A percentile compares a stretch with the other conserved stretches of the same genome.
Conservation (phyloP, 2,329 filamentous ascomycete species). For the Aspergillus japonicus region DNA sequence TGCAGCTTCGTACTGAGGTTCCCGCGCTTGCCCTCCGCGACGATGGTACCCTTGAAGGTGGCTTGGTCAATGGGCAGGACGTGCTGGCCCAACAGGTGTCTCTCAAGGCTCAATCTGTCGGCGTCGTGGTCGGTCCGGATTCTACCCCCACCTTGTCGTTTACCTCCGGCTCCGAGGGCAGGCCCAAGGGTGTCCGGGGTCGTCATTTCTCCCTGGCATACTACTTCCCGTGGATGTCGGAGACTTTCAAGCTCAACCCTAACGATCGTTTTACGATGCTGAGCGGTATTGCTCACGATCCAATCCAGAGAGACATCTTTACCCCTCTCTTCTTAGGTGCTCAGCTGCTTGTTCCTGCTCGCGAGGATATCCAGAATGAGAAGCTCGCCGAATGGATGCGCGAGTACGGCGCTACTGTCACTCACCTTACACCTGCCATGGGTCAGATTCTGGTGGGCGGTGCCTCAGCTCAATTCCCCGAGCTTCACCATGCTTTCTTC, state of each 20-base stretch:
- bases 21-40: conserved; percentile 71
- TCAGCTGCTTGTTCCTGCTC: conserved; percentile 72
- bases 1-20: conserved; percentile 70
- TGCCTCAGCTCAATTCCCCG: conserved; percentile 72
- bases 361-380: conserved; percentile 84
- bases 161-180: conserved; percentile 71
- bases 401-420: conserved; percentile 70
- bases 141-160: conserved; percentile 73
- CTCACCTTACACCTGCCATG: conserved; percentile 94
- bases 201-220: conserved; percentile 81
- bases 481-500: conserved; percentile 78
- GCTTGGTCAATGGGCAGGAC: conserved; percentile 64
- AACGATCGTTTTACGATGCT: conserved; percentile 79
- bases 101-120: conserved; percentile 59
- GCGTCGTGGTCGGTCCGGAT: conserved; percentile 81
- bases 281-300: conserved; percentile 72
- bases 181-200: conserved; percentile 82
- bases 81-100: conserved; percentile 58
- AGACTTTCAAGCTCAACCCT: conserved; percentile 71
- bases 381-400: conserved; percentile 85
- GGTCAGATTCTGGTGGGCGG: conserved; percentile 90
- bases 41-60: conserved; percentile 71
- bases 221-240: conserved; percentile 92
- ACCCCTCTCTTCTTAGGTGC: conserved; percentile 86
- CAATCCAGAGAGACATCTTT: conserved; percentile 71